Conservation (phyloP, 2,329 filamentous ascomycete species). For the Simplicillium sp. region DNA sequence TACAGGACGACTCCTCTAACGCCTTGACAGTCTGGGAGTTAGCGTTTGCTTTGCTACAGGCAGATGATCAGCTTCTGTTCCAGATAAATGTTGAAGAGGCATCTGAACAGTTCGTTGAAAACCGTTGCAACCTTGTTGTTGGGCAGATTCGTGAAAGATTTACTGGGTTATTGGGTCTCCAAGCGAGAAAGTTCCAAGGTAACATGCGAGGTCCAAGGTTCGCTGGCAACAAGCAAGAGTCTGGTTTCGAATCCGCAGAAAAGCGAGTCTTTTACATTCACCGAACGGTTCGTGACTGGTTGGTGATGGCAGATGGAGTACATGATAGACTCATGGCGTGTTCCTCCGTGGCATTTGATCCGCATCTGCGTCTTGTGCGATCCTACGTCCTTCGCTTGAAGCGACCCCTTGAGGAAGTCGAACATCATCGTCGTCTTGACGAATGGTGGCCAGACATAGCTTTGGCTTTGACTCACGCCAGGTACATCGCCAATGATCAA, state of each 20-base stretch:
- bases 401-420: slow-evolving; percentile 19
- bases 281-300: slow-evolving; percentile 23
- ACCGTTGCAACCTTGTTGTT: slow-evolving; percentile 10
- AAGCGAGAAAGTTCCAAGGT: slow-evolving; percentile 8
- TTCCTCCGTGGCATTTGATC: slow-evolving; percentile 13
- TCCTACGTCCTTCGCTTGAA: slow-evolving; percentile 24
- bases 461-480: slow-evolving; percentile 25
- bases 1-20: slow-evolving; percentile 19
- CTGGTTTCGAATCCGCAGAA: slow-evolving; percentile 3
- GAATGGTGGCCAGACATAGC: slow-evolving; percentile 28
- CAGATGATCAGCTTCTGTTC: slow-evolving; percentile 11
- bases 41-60: slow-evolving; percentile 15
- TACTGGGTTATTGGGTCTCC: slow-evolving; percentile 16
- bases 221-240: neutral
- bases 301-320: slow-evolving; percentile 14
- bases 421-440: slow-evolving; percentile 25
- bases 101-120: slow-evolving; percentile 7
- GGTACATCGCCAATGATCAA: slow-evolving; percentile 14
- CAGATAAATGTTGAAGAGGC: slow-evolving; percentile 12
- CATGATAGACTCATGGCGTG: slow-evolving; percentile 8
- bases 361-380: slow-evolving; percentile 20
- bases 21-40: slow-evolving; percentile 23
- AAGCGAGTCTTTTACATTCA: slow-evolving; percentile 21
- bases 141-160: slow-evolving; percentile 11
- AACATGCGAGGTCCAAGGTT: slow-evolving; percentile 10